Percentiles rank a stretch among this genome's conserved stretches.
Conservation (phyloP, 1,139 yeast genomes). For the Candida sp. region DNA sequence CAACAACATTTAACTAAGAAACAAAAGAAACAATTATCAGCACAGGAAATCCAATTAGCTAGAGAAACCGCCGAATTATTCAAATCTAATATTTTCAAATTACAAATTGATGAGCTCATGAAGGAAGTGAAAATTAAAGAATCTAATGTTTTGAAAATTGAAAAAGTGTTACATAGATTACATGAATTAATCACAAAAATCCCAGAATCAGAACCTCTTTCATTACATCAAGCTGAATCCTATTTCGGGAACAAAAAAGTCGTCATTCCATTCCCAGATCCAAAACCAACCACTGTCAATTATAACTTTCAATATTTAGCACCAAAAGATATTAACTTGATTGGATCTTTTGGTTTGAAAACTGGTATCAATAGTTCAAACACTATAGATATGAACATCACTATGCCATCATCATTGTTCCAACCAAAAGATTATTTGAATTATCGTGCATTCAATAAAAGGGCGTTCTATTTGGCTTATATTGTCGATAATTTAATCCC, state of each 20-base stretch:
- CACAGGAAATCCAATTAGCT: conserved; percentile 88
- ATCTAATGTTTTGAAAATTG: conserved; percentile 60
- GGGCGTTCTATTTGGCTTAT: conserved; percentile 83
- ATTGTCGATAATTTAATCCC: conserved; percentile 62
- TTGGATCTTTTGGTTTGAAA: conserved; percentile 88
- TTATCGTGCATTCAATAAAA: conserved; percentile 84
- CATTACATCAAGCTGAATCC: conserved; percentile 51
- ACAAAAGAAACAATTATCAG: conserved; percentile 47
- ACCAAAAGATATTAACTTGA: conserved; percentile 77
- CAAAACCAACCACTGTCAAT: conserved; percentile 69
- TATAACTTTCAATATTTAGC: conserved; percentile 66
- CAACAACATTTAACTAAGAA: conserved; percentile 28
- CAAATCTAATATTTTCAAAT: conserved; percentile 90
- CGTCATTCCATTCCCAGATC: conserved; percentile 85
- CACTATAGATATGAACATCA: conserved; percentile 72
- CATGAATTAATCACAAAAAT: conserved; percentile 66
- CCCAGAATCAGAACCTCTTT: conserved; percentile 50
- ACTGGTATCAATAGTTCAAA: conserved; percentile 54
- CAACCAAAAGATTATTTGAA: conserved; percentile 88
- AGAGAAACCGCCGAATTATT: conserved; percentile 92
- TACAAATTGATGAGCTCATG: conserved; percentile 88
- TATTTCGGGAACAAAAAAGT: conserved; percentile 47
- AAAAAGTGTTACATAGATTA: conserved; percentile 72
- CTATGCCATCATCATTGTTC: conserved; percentile 75
- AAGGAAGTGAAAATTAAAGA: conserved; percentile 77